Evolutionary conservation across 73 alveolate species (phyloP), one percentile per base, ranked within the genome.

Genomic region (Symbiodinium pilosum): DNA sequence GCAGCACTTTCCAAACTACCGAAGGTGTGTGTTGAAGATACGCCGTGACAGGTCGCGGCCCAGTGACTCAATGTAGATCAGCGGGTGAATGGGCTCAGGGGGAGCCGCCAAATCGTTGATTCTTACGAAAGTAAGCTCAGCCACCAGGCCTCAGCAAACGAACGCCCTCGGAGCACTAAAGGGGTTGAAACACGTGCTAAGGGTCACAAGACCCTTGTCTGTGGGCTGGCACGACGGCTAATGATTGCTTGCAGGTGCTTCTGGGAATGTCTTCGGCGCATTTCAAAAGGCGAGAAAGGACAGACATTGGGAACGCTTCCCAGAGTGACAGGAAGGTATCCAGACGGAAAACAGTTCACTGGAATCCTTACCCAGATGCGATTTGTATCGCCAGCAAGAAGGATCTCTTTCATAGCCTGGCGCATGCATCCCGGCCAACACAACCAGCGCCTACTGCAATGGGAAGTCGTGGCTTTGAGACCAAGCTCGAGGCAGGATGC

Each of bases 381-480:
- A 28, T 89, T 89, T 34, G 95, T 89, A 71, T 89, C 95, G 9
- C 95, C 95, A 20, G 95, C 95, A 56, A 89, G 44, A 16, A 89
- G 44, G 39, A 89, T 89, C 87, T 89, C 95, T 36, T 89, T 89
- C 95, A 75, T 87, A 34, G 43, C 64, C 54, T 41, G 39, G 18
- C 16, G 32, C 28, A 73, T 30, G 9, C 0, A 32, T n/a, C 28
- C 43, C 42, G 44, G 86, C 26, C 34, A 11, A 16, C 28, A 18
- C 32, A 54, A 54, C 1, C 73, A 54, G 0, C 73, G 73, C 71
- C 3, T 6, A n/a, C n/a, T n/a, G n/a, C n/a, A 51, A 51, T 51
- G 9, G 21, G 68, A 1, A 1, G 68, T 24, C 12, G 28, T 0
- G 34, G 34, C 34, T 54, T 54, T 11, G 20, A 24, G 24, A 7